phyloP scores from a whole-genome alignment of 1,284 basidiomycete species.

The Pascua guehoae region DNA sequence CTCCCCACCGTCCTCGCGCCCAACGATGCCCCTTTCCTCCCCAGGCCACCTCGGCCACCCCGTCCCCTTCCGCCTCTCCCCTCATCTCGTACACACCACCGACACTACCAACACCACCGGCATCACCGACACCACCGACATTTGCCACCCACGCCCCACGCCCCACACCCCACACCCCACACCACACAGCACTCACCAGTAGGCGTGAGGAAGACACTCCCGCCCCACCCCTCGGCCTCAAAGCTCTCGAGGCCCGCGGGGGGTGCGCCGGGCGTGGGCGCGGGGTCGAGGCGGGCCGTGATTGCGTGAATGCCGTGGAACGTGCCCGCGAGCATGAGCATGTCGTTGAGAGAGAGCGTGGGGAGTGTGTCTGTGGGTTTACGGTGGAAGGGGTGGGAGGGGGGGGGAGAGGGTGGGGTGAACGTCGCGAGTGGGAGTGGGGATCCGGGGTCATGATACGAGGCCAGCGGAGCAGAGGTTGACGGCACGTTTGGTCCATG shows the following conservation, averaged over 20 bases:
- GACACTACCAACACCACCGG: too few relatives aligned
- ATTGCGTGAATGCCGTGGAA: conserved; percentile 98
- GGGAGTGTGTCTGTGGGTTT: conserved; percentile 71
- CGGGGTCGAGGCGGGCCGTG: conserved; percentile 84
- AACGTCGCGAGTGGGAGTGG: not conserved
- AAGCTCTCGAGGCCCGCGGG: conserved; percentile 80
- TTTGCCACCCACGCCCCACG: too few relatives aligned
- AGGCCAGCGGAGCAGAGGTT: not conserved
- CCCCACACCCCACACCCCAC: not conserved
- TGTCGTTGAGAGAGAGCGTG: conserved; percentile 88
- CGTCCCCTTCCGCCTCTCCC: too few relatives aligned
- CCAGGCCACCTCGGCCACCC: too few relatives aligned
- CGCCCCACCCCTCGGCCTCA: conserved; percentile 71
- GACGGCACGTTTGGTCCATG: not conserved
- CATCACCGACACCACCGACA: not conserved
- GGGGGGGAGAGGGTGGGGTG: conserved; percentile 4
- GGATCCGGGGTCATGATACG: too few relatives aligned
- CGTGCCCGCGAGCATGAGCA: conserved; percentile 93
- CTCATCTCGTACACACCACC: too few relatives aligned
- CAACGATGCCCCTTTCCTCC: too few relatives aligned
- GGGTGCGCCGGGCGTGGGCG: conserved; percentile 74
- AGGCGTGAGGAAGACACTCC: conserved; percentile 65
- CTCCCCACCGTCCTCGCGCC: too few relatives aligned
- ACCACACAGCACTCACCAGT: conserved; percentile 66
- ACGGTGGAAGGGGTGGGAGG: not conserved